phyloP scores from a whole-genome alignment of 768 basidiomycete genomes.

The Kwoniella sp. region DNA sequence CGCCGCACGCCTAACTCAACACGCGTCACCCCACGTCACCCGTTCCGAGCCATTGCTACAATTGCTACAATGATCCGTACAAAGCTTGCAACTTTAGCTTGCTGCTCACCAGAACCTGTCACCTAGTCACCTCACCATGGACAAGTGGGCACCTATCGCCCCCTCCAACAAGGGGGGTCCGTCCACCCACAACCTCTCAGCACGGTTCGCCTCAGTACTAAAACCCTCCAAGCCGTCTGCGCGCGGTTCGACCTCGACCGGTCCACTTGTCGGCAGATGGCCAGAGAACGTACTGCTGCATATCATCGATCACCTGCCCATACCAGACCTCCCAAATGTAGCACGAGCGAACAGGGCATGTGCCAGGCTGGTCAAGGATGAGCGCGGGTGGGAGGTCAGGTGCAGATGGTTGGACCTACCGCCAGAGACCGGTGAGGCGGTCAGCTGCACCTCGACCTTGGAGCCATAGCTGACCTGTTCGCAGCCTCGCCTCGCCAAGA shows the following conservation, averaged over 20 bases:
- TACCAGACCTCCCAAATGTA: constrained; percentile 76
- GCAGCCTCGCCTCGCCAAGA: constrained; percentile 6
- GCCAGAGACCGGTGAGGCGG: constrained; percentile 33
- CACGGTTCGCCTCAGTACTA: constrained; percentile 47
- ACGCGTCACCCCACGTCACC: no score
- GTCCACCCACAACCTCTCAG: constrained; percentile 28
- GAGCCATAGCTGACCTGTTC: no score
- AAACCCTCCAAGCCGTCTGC: constrained; percentile 44
- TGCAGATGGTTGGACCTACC: constrained; percentile 58
- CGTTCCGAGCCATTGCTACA: no score
- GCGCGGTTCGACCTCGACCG: constrained; percentile 17
- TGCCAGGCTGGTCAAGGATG: constrained; percentile 62
- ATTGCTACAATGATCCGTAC: no score
- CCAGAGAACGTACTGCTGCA: constrained; percentile 72
- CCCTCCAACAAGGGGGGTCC: constrained; percentile 56
- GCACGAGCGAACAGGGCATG: constrained; percentile 64
- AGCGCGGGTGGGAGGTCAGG: constrained; percentile 70
- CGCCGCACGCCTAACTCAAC: no score
- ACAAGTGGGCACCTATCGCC: constrained; percentile 23
- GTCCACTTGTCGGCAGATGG: constrained; percentile 65
- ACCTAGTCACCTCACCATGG: no score
- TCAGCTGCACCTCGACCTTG: no score
- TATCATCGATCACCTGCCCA: constrained; percentile 66
- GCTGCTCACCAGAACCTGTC: no score
- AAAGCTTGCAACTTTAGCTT: no score